Conservation (phyloP, 2,329 filamentous ascomycete species). For the Apiospora phragmitis region DNA sequence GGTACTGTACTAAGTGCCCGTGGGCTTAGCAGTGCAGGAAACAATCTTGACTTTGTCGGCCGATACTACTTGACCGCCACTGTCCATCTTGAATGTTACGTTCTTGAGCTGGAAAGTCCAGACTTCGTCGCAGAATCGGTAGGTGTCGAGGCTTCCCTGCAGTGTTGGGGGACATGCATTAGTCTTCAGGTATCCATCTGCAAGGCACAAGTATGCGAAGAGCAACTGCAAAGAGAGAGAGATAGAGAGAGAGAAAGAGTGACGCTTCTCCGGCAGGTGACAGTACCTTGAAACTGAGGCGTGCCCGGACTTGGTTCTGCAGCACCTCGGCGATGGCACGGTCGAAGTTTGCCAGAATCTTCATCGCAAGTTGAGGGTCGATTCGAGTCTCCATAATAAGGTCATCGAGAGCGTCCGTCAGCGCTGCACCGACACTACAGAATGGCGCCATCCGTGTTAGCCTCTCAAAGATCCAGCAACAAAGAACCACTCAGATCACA, state of each 20-base stretch:
- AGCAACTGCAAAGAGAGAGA: not conserved
- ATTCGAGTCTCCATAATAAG: conserved; percentile 93
- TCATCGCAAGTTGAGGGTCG: conserved; percentile 97
- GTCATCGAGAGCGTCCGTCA: conserved; percentile 96
- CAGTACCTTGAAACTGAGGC: conserved; percentile 91
- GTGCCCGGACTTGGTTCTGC: conserved; percentile 87
- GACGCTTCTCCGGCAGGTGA: conserved; percentile 17
- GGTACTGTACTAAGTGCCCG: conserved; percentile 17
- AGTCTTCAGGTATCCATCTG: conserved; percentile 5
- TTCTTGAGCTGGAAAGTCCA: conserved; percentile 99
- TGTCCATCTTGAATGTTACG: conserved; percentile 97
- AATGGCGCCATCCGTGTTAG: conserved; percentile 12
- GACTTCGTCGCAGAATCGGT: conserved; percentile 99
- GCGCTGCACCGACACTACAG: conserved; percentile 81
- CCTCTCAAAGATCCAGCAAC: conserved; percentile 22
- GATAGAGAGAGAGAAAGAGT: no score
- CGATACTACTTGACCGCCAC: conserved; percentile 66
- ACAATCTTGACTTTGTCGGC: conserved; percentile 98
- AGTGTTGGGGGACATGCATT: conserved; percentile 1
- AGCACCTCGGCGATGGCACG: conserved; percentile 88
- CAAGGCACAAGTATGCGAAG: not conserved
- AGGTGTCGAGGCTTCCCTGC: conserved; percentile 94
- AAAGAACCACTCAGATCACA: conserved; percentile 15
- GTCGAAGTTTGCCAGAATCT: conserved; percentile 95
- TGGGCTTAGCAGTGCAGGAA: conserved; percentile 84